Conservation (phyloP, 495 filamentous ascomycete species). For the Podospora anserina region DNA sequence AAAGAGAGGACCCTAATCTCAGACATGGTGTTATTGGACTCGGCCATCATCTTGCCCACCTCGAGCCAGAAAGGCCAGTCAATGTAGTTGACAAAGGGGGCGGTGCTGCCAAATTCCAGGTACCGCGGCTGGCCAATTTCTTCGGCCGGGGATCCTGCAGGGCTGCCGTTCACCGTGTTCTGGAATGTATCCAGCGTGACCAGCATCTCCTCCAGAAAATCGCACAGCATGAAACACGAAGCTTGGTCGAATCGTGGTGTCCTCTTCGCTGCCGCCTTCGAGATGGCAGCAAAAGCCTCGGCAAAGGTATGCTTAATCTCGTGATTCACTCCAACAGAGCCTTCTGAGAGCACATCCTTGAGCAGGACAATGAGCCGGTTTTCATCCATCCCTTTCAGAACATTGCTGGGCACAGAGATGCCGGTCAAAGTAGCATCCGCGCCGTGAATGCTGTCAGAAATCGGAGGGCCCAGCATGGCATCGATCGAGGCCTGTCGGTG, state of each 20-base stretch:
- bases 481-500: constrained; percentile 62
- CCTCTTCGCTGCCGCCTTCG: constrained; percentile 69
- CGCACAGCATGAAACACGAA: constrained; percentile 88
- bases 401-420: constrained; percentile 53
- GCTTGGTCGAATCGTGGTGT: constrained; percentile 83
- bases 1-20: constrained; percentile 88
- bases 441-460: constrained; percentile 75
- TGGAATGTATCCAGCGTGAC: constrained; percentile 37
- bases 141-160: constrained; percentile 25
- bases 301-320: constrained; percentile 68
- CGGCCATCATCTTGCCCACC: constrained; percentile 77
- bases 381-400: constrained; percentile 80
- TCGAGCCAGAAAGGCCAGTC: constrained; percentile 92
- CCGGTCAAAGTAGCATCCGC: constrained; percentile 68
- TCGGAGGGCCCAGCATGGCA: constrained; percentile 55
- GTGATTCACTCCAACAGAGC: constrained; percentile 48
- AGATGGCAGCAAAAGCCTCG: constrained; percentile 67
- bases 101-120: constrained; percentile 14
- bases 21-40: constrained; percentile 90
- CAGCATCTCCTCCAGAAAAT: constrained; percentile 79
- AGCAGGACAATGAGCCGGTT: constrained; percentile 85
- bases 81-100: constrained; percentile 34
- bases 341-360: constrained; percentile 76
- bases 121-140: constrained; percentile 11
- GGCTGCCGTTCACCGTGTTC: constrained; percentile 47